phyloP scores from a whole-genome alignment of 129 eudicot genomes.

The Gnaphalium uliginosum region DNA sequence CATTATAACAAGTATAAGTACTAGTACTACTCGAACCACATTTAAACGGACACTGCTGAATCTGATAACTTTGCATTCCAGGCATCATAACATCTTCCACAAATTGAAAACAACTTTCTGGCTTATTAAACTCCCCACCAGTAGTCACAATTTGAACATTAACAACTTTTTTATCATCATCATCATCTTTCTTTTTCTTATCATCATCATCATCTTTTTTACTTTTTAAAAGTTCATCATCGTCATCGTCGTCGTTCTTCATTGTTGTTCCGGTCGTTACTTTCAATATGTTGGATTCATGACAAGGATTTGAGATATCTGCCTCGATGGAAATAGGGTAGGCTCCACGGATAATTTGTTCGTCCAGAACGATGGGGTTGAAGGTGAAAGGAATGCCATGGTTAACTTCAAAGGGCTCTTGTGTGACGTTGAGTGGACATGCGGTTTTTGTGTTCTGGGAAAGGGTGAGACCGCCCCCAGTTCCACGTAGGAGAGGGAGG shows the following conservation, averaged over 20 bases:
- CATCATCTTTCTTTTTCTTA: conserved; percentile 1
- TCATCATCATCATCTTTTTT: background rate
- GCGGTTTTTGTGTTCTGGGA: conserved; percentile 1
- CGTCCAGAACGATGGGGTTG: conserved; percentile 32
- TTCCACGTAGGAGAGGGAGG: conserved; percentile 38
- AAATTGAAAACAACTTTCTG: conserved; percentile 32
- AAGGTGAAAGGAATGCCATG: conserved; percentile 32
- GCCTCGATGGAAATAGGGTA: conserved; percentile 26
- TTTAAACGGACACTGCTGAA: conserved; percentile 31
- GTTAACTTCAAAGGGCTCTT: conserved; percentile 32
- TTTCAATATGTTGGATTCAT: conserved; percentile 26
- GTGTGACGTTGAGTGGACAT: conserved; percentile 28
- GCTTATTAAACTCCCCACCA: conserved; percentile 21
- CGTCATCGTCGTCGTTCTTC: background rate
- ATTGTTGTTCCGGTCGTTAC: background rate
- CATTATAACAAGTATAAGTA: conserved; percentile 17
- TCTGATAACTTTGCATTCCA: conserved; percentile 28
- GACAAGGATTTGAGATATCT: conserved; percentile 19
- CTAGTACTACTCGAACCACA: conserved; percentile 11
- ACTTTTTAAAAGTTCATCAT: background rate
- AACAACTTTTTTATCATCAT: conserved; percentile 1
- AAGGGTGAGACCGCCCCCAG: conserved; percentile 35
- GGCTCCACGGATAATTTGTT: conserved; percentile 24
- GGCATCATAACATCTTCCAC: conserved; percentile 32
- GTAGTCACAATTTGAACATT: conserved; percentile 17